Percentiles rank a stretch among this genome's conserved stretches.
Conservation (phyloP, 345 rosid species). For the Syzygium grande region DNA sequence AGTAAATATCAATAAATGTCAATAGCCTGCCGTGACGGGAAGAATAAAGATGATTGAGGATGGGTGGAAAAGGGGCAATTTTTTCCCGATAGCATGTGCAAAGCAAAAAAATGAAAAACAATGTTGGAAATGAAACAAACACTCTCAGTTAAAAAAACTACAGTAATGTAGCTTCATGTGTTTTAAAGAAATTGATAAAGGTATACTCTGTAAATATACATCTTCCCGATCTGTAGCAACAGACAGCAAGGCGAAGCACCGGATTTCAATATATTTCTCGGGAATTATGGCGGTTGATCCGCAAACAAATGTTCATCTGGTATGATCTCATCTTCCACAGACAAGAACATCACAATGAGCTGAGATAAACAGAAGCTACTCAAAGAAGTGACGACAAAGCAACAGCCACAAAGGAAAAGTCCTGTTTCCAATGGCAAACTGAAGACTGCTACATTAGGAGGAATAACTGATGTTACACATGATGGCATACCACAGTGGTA, state of each 20-base stretch:
- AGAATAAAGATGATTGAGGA: background rate
- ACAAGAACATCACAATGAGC: background rate
- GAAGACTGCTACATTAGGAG: background rate
- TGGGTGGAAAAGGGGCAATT: background rate
- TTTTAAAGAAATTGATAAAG: background rate
- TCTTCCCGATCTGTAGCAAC: background rate
- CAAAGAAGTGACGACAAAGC: background rate
- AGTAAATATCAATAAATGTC: background rate
- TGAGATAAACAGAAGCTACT: background rate
- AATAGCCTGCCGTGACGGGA: background rate
- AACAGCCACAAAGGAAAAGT: background rate
- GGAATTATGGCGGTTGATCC: background rate
- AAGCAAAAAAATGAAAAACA: background rate
- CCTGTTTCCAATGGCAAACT: background rate
- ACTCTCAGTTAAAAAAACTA: background rate
- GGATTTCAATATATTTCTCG: background rate
- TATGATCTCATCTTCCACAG: background rate
- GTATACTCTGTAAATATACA: background rate
- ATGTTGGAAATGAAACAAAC: background rate
- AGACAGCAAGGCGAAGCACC: background rate
- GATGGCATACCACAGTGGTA: background rate
- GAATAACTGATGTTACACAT: background rate
- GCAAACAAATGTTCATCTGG: background rate
- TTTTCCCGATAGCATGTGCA: background rate
- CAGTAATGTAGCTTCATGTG: background rate